Evolutionary conservation across 2,329 filamentous ascomycete genomes (phyloP), one percentile per base, ranked within the genome.

Genomic region (Aspergillus phoenicis): DNA sequence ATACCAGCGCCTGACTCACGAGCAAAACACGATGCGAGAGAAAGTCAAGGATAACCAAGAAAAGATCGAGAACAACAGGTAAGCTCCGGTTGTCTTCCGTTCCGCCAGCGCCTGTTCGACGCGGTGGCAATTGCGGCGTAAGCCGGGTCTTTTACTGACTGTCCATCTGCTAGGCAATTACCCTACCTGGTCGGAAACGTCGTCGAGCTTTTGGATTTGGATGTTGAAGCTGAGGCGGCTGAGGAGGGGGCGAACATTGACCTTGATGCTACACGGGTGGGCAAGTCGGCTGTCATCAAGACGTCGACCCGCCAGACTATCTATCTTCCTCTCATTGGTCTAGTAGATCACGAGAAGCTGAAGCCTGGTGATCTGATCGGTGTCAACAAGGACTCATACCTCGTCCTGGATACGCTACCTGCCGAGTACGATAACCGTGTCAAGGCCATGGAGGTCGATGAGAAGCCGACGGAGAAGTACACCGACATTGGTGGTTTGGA

Each of bases 401-500:
- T 99, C 38, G 91, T 99, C 67, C 85, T 99, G 60, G 96, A 99
- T 75, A 99, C 95, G 24, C 84, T 99, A 67, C 95, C 95, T 1
- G 95, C 95, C 51, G 96, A 99, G 78, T 99, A 99, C 75, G 95
- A 99, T 76, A 98, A 94, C 81, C 88, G 95, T 78, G 95, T 99
- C 68, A 99, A 99, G 83, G 96, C 96, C 38, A 99, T 99, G 95
- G 96, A 99, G 82, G 95, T 99, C 7, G 95, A 99, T 73, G 96
- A 99, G 85, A 99, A 99, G 84, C 96, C 95, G 8, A 98, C 93
- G 41, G 95, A 99, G 80, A 97, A 98, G 81, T 99, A 99, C 82
- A 95, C 89, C 58, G 95, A 99, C 81, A 96, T 99, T 13, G 95
- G 95, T 80, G 95, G 95, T 55, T 80, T 99, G 71, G 93, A 97